Evolutionary conservation across 1,139 yeast species (phyloP).

Genomic region (Suhomyces wounanorum): DNA sequence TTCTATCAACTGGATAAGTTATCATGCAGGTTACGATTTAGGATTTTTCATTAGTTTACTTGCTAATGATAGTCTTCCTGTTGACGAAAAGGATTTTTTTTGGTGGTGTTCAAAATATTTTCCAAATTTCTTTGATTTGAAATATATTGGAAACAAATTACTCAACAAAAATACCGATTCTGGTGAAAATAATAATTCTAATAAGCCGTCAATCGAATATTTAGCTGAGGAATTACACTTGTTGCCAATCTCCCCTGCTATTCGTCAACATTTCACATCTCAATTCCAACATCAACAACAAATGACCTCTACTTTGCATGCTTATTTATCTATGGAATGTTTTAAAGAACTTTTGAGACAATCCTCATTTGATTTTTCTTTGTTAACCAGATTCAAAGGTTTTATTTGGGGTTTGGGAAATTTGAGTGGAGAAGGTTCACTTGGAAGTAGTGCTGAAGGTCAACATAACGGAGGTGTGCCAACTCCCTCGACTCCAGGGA

Average conservation of each 20-base stretch:
- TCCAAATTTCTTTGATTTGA: constrained; percentile 84
- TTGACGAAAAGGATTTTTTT: constrained; percentile 76
- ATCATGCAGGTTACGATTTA: constrained; percentile 92
- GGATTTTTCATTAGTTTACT: constrained; percentile 84
- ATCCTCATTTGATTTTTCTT: constrained; percentile 39
- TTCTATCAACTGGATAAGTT: constrained; percentile 83
- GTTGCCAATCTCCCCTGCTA: constrained; percentile 51
- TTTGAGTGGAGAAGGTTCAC: constrained; percentile 22
- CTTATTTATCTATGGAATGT: constrained; percentile 59
- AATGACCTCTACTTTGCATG: constrained; percentile 51
- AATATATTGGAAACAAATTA: constrained; percentile 66
- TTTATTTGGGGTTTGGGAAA: constrained; percentile 55
- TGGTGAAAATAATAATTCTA: constrained; percentile 23
- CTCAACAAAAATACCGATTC: constrained; percentile 26
- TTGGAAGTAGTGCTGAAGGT: constrained; percentile 14
- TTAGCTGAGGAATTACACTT: constrained; percentile 62
- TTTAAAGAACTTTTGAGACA: constrained; percentile 56
- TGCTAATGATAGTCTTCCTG: constrained; percentile 76
- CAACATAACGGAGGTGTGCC: constrained; percentile 22
- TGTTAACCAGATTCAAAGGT: constrained; percentile 45
- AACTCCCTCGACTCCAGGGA: constrained; percentile 27
- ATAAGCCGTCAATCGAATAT: constrained; percentile 50
- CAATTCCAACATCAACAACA: constrained; percentile 42
- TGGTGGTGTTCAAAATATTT: constrained; percentile 72
- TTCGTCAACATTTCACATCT: constrained; percentile 46